Percentiles rank a stretch among this genome's conserved stretches.
phyloP scores from a whole-genome alignment of 345 rosid genomes.

The Punica granatum region DNA sequence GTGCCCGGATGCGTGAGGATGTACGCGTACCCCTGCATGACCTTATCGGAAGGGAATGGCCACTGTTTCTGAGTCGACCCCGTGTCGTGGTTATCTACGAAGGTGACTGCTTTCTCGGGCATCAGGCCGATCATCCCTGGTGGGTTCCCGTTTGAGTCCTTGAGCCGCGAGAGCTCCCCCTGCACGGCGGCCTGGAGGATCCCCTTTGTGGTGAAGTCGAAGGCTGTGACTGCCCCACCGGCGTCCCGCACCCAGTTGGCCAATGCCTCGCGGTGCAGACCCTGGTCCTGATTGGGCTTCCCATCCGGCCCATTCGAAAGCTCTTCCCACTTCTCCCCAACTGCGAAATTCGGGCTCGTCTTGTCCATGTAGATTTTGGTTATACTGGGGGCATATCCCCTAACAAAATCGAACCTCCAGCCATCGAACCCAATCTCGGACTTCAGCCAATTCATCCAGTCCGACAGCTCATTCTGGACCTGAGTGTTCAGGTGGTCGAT shows the following conservation, averaged over 20 bases:
- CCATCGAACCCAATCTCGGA: constrained; percentile 65
- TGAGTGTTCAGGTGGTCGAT: constrained; percentile 72
- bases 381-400: constrained; percentile 54
- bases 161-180: constrained; percentile 76
- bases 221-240: constrained; percentile 54
- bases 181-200: constrained; percentile 65
- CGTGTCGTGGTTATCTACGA: constrained; percentile 78
- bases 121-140: constrained; percentile 65
- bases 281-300: constrained; percentile 43
- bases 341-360: constrained; percentile 63
- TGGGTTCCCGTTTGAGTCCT: constrained; percentile 61
- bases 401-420: constrained; percentile 69
- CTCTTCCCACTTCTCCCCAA: constrained; percentile 68
- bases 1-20: constrained; percentile 82
- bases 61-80: constrained; percentile 51
- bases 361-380: constrained; percentile 42
- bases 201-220: constrained; percentile 88
- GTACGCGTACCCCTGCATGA: constrained; percentile 85
- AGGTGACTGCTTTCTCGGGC: constrained; percentile 74
- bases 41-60: constrained; percentile 75
- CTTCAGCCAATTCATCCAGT: constrained; percentile 92
- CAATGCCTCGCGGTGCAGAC: constrained; percentile 46
- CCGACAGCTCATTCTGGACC: constrained; percentile 60
- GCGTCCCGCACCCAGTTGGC: constrained; percentile 56
- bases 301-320: constrained; percentile 48